phyloP scores from a whole-genome alignment of 2,329 filamentous ascomycete species.

The Colletotrichum sp. region DNA sequence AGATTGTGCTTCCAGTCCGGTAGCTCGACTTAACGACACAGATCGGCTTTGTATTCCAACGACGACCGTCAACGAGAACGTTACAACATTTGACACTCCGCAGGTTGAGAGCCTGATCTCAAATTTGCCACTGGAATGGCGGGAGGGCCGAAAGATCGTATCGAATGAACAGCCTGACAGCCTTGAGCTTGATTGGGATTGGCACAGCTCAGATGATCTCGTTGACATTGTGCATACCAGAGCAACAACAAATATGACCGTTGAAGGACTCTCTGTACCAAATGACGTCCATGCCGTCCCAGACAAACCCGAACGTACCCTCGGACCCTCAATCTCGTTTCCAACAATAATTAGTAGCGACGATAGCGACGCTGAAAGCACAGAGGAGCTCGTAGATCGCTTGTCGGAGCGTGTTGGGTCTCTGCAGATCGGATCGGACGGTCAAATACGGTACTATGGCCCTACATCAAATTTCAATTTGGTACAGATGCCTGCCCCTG shows the following conservation, averaged over 20 bases:
- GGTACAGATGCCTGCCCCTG: conserved; percentile 14
- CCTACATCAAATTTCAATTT: conserved; percentile 24
- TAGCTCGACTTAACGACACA: background rate
- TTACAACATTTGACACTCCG: background rate
- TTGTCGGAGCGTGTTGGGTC: conserved; percentile 19
- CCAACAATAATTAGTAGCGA: background rate
- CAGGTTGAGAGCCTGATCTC: background rate
- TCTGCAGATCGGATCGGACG: conserved; percentile 19
- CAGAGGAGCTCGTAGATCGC: conserved; percentile 2
- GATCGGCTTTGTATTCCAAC: background rate
- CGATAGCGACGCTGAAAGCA: conserved; percentile 10
- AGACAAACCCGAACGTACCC: background rate
- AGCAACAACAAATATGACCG: background rate
- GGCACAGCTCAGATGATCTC: background rate
- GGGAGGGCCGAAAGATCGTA: background rate
- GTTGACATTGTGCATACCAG: background rate
- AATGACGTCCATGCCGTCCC: background rate
- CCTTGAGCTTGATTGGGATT: background rate
- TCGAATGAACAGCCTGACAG: background rate
- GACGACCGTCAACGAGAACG: background rate
- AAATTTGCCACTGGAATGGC: background rate
- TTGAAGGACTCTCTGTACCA: background rate
- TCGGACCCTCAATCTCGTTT: background rate
- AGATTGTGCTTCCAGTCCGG: background rate
- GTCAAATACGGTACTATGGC: conserved; percentile 24